Evolutionary conservation across 208 protist species (phyloP), one percentile per base, ranked within the genome.

Genomic region (Herpetomonas samuelpessoai): DNA sequence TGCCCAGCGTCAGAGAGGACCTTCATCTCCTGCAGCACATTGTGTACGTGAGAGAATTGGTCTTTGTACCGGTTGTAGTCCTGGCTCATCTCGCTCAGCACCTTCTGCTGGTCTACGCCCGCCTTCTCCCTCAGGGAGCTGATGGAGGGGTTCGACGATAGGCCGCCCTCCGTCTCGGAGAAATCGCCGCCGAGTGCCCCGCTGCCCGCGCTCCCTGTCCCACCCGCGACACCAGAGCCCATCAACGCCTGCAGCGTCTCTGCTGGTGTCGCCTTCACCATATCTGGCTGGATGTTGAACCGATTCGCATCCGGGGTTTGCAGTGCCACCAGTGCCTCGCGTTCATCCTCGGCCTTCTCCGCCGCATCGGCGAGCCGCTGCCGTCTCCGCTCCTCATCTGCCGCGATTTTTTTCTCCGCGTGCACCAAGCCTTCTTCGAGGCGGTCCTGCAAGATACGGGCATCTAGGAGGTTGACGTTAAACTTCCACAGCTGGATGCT

Each of bases 401-500:
- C 63, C 0, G 59, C 55, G 4, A 75, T 46, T 1, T 55, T 58
- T 56, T 62, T 75, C 18, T 72, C 74, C 0, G 60, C 54, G 22
- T 68, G 26, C 46, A 63, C 71, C 22, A 91, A 62, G n/a, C 64
- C 76, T 22, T 79, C 54, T 38, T 91, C 84, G 4, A 92, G 61
- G 9, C 83, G 70, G 41, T 92, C 80, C 62, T 91, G 83, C 24
- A 95, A 69, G 45, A 84, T 48, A 19, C 84, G 67, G 2, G 68
- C 64, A 49, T 95, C 89, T 21, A 95, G 63, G 25, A 95, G 62
- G 27, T 78, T 66, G 3, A 77, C 74, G 58, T 74, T 78, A 18
- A 92, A 68, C 60, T 75, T 80, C 86, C 89, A 95, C 24, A 90
- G 45, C 74, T 95, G 88, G 25, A 95, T 69, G 39, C 83, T 78